phyloP scores from a whole-genome alignment of 805 yeast species.

The Lipomyces yamanashiensis region DNA sequence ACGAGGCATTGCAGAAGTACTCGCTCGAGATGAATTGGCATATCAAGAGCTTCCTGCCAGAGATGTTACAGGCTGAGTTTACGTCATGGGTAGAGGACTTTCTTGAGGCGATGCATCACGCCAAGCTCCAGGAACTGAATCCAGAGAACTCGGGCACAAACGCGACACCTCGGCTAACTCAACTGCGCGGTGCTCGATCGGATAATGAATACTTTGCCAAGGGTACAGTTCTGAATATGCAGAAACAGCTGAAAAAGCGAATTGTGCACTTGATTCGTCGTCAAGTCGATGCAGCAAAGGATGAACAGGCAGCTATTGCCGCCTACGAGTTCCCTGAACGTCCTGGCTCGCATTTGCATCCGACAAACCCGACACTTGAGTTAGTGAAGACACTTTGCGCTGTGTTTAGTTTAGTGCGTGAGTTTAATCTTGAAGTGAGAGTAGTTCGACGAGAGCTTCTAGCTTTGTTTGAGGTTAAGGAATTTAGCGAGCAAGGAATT shows the following conservation, averaged over 20 bases:
- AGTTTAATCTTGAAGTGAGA: slow-evolving; percentile 72
- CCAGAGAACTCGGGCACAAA: slow-evolving; percentile 32
- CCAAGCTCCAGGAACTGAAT: slow-evolving; percentile 49
- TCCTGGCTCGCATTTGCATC: slow-evolving; percentile 69
- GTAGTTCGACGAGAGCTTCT: slow-evolving; percentile 75
- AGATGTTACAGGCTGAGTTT: slow-evolving; percentile 77
- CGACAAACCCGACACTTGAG: slow-evolving; percentile 77
- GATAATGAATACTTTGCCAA: slow-evolving; percentile 41
- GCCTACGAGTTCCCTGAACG: slow-evolving; percentile 76
- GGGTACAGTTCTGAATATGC: slow-evolving; percentile 39
- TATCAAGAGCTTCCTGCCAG: slow-evolving; percentile 72
- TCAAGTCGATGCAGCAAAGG: slow-evolving; percentile 74
- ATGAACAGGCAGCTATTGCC: slow-evolving; percentile 58
- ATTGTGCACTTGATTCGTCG: slow-evolving; percentile 65
- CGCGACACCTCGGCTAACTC: slow-evolving; percentile 38
- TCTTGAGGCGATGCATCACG: slow-evolving; percentile 67
- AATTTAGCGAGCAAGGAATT: slow-evolving; percentile 75
- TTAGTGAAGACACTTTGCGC: slow-evolving; percentile 77
- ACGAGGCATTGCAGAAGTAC: slow-evolving; percentile 16
- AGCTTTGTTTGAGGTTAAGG: slow-evolving; percentile 75
- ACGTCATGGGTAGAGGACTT: slow-evolving; percentile 83
- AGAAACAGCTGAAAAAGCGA: slow-evolving; percentile 56
- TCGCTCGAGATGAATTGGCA: slow-evolving; percentile 74
- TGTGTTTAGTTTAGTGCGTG: slow-evolving; percentile 67
- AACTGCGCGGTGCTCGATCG: slow-evolving; percentile 12